These are phyloP conservation scores for Wickerhamiella lipophila DNA, from an alignment of 805 yeast genomes.

Conservation along the genomic window DNA sequence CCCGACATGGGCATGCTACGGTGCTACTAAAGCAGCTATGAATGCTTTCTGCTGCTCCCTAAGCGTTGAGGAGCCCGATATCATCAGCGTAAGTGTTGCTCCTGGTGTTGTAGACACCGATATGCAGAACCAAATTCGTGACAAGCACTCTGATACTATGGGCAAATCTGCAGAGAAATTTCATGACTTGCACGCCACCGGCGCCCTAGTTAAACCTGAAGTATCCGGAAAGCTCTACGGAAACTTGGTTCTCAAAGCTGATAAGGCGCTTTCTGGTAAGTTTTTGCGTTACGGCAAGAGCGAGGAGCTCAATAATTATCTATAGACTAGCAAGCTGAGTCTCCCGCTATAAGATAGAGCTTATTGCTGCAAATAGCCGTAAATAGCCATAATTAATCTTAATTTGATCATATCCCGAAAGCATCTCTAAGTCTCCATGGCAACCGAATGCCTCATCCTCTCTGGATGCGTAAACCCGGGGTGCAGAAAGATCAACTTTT, in stretches of 20 bases:
- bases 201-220: conserved; percentile 50
- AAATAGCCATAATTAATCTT: too few relatives aligned
- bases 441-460: too few relatives aligned
- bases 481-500: neutral
- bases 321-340: too few relatives aligned
- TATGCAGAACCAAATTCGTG: conserved; percentile 78
- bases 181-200: conserved; percentile 44
- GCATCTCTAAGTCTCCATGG: neutral
- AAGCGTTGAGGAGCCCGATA: conserved; percentile 50
- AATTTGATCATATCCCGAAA: too few relatives aligned
- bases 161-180: conserved; percentile 49
- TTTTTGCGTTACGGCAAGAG: conserved; percentile 42
- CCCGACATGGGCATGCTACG: conserved; percentile 83
- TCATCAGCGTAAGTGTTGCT: conserved; percentile 62
- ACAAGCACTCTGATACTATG: conserved; percentile 48
- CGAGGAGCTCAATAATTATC: conserved; percentile 12
- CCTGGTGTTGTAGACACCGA: conserved; percentile 91
- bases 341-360: too few relatives aligned
- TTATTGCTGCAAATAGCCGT: too few relatives aligned
- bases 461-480: too few relatives aligned
- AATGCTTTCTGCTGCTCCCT: conserved; percentile 61
- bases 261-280: conserved; percentile 47
- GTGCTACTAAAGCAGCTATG: conserved; percentile 81
- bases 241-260: conserved; percentile 53
- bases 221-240: conserved; percentile 64